Percentiles rank a stretch among this genome's conserved stretches.
Conservation (phyloP, 805 yeast genomes). For the Wickerhamiella lipophila region DNA sequence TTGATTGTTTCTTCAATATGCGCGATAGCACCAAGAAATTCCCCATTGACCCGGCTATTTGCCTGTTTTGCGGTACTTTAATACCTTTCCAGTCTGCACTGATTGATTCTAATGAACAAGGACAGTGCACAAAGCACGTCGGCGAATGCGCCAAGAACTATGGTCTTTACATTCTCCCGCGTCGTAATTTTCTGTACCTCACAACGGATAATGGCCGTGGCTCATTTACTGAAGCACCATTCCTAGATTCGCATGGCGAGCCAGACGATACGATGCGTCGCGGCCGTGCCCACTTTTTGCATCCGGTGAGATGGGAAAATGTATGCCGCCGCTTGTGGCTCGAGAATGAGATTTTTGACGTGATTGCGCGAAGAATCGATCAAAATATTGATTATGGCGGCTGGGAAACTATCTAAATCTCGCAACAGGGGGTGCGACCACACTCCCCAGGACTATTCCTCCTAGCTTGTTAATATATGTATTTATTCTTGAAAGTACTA, state of each 20-base stretch:
- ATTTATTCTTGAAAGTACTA: no score
- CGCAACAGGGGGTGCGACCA: no score
- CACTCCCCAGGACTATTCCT: no score
- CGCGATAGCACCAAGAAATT: conserved; percentile 12
- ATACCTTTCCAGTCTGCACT: conserved; percentile 52
- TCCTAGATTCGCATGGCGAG: conserved; percentile 77
- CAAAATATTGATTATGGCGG: conserved; percentile 80
- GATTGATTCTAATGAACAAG: conserved; percentile 38
- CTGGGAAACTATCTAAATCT: conserved; percentile 63
- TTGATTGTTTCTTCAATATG: conserved; percentile 54
- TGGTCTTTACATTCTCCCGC: conserved; percentile 64
- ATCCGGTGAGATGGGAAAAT: conserved; percentile 48
- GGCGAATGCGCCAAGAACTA: conserved; percentile 43
- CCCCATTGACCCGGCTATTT: conserved; percentile 64
- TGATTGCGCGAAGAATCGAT: conserved; percentile 69
- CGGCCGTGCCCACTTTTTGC: conserved; percentile 58
- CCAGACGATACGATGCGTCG: conserved; percentile 56
- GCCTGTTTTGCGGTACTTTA: conserved; percentile 66
- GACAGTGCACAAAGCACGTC: conserved; percentile 71
- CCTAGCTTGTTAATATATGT: no score
- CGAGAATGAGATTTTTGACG: conserved; percentile 62
- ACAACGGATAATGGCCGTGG: conserved; percentile 66
- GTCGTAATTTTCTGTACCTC: conserved; percentile 45
- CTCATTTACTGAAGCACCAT: conserved; percentile 73
- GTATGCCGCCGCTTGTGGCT: conserved; percentile 61